A percentile compares a stretch with the other conserved stretches of the same genome.
phyloP scores from a whole-genome alignment of 805 yeast species.

The Clavispora phyllophila region DNA sequence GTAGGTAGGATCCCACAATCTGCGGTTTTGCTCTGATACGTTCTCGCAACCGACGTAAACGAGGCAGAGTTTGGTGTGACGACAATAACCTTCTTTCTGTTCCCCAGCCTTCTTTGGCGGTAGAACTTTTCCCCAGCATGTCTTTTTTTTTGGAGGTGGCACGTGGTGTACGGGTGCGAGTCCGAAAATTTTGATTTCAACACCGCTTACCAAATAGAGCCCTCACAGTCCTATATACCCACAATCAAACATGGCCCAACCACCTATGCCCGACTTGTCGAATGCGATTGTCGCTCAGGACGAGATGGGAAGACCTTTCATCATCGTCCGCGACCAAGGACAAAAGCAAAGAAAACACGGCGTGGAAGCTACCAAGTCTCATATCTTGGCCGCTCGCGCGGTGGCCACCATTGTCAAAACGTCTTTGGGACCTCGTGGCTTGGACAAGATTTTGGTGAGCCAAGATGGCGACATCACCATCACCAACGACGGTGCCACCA shows the following conservation, averaged over 20 bases:
- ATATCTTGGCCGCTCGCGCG: constrained; percentile 90
- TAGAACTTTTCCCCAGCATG: too few relatives aligned
- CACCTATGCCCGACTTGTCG: constrained; percentile 80
- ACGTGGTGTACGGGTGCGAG: constrained; percentile 2
- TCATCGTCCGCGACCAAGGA: constrained; percentile 85
- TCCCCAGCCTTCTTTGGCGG: too few relatives aligned
- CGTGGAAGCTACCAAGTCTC: constrained; percentile 57
- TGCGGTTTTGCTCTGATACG: too few relatives aligned
- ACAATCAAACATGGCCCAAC: constrained; percentile 14
- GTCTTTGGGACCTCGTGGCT: constrained; percentile 96
- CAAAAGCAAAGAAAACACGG: constrained; percentile 65
- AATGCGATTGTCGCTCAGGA: constrained; percentile 99
- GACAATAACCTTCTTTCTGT: too few relatives aligned
- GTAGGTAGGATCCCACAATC: too few relatives aligned
- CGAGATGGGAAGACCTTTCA: constrained; percentile 98
- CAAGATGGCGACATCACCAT: constrained; percentile 98
- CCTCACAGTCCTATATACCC: not conserved
- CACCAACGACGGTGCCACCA: constrained; percentile 98
- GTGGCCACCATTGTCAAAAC: constrained; percentile 90
- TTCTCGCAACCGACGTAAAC: too few relatives aligned
- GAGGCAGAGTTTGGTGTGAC: too few relatives aligned
- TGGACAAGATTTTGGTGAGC: constrained; percentile 89
- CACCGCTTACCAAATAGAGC: constrained; percentile 1
- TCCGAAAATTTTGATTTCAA: constrained; percentile 3
- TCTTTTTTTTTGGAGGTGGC: too few relatives aligned